These are phyloP conservation scores for Colletotrichum orbiculare DNA, from an alignment of 2,329 filamentous ascomycete species.

Conservation along the genomic window DNA sequence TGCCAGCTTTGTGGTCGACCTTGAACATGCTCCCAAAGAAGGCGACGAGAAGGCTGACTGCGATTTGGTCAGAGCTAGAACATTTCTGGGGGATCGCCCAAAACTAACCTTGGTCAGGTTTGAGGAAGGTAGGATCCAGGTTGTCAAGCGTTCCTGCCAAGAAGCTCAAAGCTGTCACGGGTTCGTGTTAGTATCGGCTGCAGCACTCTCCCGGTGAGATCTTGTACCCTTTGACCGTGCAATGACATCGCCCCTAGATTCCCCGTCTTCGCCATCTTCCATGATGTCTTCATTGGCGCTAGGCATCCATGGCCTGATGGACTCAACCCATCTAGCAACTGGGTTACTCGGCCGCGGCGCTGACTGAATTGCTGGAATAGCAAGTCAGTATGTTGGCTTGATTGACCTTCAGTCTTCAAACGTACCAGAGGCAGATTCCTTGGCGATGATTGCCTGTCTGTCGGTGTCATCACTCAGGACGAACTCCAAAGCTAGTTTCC, in stretches of 20 bases:
- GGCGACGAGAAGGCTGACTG: conserved; percentile 58
- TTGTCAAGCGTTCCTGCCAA: conserved; percentile 63
- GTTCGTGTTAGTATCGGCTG: conserved; percentile 2
- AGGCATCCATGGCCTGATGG: conserved; percentile 66
- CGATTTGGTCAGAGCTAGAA: conserved; percentile 46
- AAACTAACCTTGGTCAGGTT: conserved; percentile 60
- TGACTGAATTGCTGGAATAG: conserved; percentile 55
- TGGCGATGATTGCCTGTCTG: conserved; percentile 52
- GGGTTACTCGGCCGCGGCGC: conserved; percentile 56
- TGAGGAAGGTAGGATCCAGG: conserved; percentile 58
- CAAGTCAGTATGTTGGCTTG: conserved; percentile 16
- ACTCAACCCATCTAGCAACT: conserved; percentile 66
- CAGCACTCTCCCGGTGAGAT: not conserved
- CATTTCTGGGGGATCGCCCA: conserved; percentile 48
- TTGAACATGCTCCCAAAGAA: conserved; percentile 71
- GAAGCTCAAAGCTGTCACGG: conserved; percentile 62
- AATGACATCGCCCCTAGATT: conserved; percentile 62
- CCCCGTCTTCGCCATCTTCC: conserved; percentile 52
- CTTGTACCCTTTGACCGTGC: conserved; percentile 61
- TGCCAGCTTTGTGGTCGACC: conserved; percentile 69
- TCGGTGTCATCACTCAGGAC: conserved; percentile 62
- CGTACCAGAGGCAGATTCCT: conserved; percentile 58
- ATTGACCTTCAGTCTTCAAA: not conserved
- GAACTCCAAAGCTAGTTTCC: conserved; percentile 64
- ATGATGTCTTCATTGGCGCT: conserved; percentile 48